phyloP scores from a whole-genome alignment of 2,329 filamentous ascomycete genomes.

The Harringtonia aguacate region DNA sequence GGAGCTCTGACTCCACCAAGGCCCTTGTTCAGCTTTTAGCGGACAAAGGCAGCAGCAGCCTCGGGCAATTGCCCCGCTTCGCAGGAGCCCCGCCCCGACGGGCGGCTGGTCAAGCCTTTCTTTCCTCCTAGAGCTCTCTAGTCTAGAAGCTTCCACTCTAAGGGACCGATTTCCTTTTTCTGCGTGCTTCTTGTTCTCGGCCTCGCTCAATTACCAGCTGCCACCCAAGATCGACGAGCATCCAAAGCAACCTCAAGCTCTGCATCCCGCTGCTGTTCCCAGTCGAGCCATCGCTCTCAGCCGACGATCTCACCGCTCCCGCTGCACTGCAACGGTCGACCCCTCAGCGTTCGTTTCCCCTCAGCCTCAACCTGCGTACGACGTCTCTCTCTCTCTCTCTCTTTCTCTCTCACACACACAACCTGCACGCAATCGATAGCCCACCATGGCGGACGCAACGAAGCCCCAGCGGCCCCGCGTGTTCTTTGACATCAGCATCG shows the following conservation, averaged over 20 bases:
- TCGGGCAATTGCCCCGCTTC: constrained; percentile 2
- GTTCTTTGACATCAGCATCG: constrained; percentile 88
- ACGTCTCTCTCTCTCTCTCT: background rate
- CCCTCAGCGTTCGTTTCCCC: too few species aligned
- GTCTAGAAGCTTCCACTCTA: constrained; percentile 6
- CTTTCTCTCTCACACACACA: background rate
- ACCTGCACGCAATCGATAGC: background rate
- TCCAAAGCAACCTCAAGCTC: too few species aligned
- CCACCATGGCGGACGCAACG: constrained; percentile 27
- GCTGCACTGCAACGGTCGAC: too few species aligned
- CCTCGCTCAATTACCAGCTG: too few species aligned
- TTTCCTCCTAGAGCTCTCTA: background rate
- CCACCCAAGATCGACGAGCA: too few species aligned
- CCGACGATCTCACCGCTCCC: too few species aligned
- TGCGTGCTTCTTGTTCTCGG: background rate
- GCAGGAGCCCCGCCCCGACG: background rate
- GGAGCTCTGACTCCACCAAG: too few species aligned
- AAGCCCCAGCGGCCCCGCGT: constrained; percentile 60
- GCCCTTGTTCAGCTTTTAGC: background rate
- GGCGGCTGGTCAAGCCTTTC: background rate
- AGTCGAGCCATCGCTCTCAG: too few species aligned
- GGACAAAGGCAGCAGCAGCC: too few species aligned
- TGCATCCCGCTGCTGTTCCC: too few species aligned
- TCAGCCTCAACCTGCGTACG: too few species aligned
- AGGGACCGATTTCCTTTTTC: background rate